phyloP scores from a whole-genome alignment of 495 filamentous ascomycete species.

The Neurospora sp. region DNA sequence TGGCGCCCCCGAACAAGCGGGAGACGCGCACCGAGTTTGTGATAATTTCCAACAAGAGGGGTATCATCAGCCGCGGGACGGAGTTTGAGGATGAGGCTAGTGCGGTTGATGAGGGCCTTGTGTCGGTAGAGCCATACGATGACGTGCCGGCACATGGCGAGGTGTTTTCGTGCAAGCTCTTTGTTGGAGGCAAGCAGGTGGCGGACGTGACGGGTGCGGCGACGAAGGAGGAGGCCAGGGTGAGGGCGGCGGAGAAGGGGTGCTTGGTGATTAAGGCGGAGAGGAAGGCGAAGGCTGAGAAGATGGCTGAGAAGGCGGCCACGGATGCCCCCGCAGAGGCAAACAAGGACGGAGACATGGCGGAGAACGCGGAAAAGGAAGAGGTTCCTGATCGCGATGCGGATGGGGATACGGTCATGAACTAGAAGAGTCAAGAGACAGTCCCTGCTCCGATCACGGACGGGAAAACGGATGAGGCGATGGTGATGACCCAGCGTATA shows the following conservation, averaged over 20 bases:
- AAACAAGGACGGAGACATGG: not conserved
- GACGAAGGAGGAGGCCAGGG: constrained; percentile 45
- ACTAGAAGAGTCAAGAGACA: not conserved
- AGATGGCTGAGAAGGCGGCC: not conserved
- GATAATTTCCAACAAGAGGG: not conserved
- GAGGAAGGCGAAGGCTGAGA: not conserved
- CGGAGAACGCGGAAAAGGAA: not conserved
- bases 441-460: not conserved
- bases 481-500: not conserved
- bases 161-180: constrained; percentile 39
- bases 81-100: constrained; percentile 43
- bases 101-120: constrained; percentile 17
- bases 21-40: not conserved
- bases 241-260: constrained; percentile 45
- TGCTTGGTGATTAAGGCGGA: constrained; percentile 16
- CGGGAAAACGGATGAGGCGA: not conserved
- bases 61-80: constrained; percentile 1
- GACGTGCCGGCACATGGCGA: not conserved
- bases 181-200: constrained; percentile 39
- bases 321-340: no score
- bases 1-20: constrained; percentile 18
- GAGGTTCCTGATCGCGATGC: not conserved
- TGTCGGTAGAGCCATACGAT: constrained; percentile 8
- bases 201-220: constrained; percentile 36
- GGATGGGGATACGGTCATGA: not conserved